Base-by-base conservation (phyloP, 2,329 filamentous ascomycete genomes). In the Ampelomyces quisqualis region DNA sequence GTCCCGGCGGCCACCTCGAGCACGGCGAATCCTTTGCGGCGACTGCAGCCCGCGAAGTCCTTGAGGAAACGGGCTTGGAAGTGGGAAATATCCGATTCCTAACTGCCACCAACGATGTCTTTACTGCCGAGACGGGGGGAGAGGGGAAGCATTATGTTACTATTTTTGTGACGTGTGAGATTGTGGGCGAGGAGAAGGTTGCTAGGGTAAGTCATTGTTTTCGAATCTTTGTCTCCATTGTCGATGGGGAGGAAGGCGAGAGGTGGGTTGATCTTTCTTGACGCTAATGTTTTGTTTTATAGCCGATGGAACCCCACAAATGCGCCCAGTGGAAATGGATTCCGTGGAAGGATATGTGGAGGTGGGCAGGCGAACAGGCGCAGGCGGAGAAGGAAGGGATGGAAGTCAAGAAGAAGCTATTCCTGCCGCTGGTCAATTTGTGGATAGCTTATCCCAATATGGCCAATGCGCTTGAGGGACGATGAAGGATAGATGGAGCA, bases 1-100 rank as follows among this genome's bases (percentile, higher is more conserved):
- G 88, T 10, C 86, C 87, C 0, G 87, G 87, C 15, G 88, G 87
- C 0, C 86, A 91, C 55, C 76, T 90, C 11, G 87, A 91, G 46
- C 77, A 79, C 41, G 77, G 78, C 47, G 87, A 91, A 60, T 73
- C 73, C 2, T 75, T 81, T 21, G 72, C 80, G 14, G 63, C 67
- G 0, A 89, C 86, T 43, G 85, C 85, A 0, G 75, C 70, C 32
- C 77, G 87, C 3, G 87, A 91, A 65, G 73, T 79, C 0, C 59
- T 79, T 0, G 87, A 91, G 61, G 87, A 91, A 58, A 88, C 86
- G 0, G 84, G 78, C 0, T 47, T 68, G 1, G 55, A 66, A 0
- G 72, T 89, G 1, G 70, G 64, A 1, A 72, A 76, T 5, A 34
- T 78, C 4, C 73, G 71, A 31, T 75, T 85, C 26, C 50, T 84